phyloP scores from a whole-genome alignment of 2,329 filamentous ascomycete species.

The Alternaria rosae region DNA sequence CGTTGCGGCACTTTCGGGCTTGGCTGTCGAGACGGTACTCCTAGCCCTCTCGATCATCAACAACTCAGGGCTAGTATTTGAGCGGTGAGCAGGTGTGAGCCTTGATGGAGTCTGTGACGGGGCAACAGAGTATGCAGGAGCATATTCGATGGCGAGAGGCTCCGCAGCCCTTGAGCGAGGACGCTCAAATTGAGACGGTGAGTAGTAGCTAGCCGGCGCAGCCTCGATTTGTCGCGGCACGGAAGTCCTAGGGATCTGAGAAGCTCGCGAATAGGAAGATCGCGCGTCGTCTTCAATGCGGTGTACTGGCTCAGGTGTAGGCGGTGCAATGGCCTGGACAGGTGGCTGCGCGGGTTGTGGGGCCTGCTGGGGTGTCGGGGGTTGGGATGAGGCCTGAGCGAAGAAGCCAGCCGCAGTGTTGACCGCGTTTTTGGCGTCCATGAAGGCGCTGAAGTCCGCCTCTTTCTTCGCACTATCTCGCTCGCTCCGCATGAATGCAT shows the following conservation, averaged over 20 bases:
- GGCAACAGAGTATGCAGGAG: constrained; percentile 41
- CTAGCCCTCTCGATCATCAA: constrained; percentile 32
- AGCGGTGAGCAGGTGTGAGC: constrained; percentile 35
- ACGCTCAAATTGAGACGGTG: constrained; percentile 41
- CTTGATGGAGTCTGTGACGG: constrained; percentile 35
- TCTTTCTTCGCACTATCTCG: constrained; percentile 56
- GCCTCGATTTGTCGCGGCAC: constrained; percentile 50
- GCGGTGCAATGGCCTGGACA: constrained; percentile 30
- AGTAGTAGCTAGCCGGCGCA: constrained; percentile 45
- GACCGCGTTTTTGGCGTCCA: constrained; percentile 42
- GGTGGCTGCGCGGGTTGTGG: constrained; percentile 36
- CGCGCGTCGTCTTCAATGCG: constrained; percentile 50
- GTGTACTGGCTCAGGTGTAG: constrained; percentile 36
- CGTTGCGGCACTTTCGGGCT: constrained; percentile 23
- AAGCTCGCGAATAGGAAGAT: constrained; percentile 41
- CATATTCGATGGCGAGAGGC: constrained; percentile 44
- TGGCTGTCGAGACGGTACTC: constrained; percentile 25
- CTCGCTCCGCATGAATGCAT: constrained; percentile 73
- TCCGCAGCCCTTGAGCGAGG: constrained; percentile 35
- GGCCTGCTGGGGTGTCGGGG: constrained; percentile 40
- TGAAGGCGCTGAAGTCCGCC: constrained; percentile 48
- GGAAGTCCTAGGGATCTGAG: constrained; percentile 23
- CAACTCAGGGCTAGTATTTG: constrained; percentile 42
- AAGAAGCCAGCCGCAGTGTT: constrained; percentile 37
- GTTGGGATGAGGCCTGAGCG: constrained; percentile 38